Evolutionary conservation across 768 basidiomycete species (phyloP).

Genomic region (Leccinum truebloodii): DNA sequence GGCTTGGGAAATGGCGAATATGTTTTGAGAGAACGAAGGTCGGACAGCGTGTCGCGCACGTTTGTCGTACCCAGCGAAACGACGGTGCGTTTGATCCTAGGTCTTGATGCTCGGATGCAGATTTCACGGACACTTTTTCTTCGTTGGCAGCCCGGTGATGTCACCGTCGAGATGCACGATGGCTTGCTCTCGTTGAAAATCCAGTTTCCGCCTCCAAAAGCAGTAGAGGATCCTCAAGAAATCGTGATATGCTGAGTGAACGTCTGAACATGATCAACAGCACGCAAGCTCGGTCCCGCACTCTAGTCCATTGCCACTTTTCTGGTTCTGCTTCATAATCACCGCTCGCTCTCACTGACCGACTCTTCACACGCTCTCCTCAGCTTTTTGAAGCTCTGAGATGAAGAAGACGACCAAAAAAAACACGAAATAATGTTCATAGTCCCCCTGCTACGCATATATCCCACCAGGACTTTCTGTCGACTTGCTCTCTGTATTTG

Average conservation of each 20-base stretch:
- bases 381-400: slow-evolving; percentile 10
- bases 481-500: slow-evolving; percentile 1
- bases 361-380: not conserved
- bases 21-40: slow-evolving; percentile 55
- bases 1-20: slow-evolving; percentile 43
- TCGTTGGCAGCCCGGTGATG: slow-evolving; percentile 47
- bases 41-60: slow-evolving; percentile 49
- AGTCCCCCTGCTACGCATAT: not conserved
- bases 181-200: slow-evolving; percentile 62
- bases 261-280: too few relatives aligned
- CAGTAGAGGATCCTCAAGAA: slow-evolving; percentile 44
- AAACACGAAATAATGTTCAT: not conserved
- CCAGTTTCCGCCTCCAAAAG: slow-evolving; percentile 46
- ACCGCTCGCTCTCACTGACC: not conserved
- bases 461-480: not conserved
- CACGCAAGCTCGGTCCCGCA: too few relatives aligned
- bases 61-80: slow-evolving; percentile 57
- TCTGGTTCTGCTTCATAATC: too few relatives aligned
- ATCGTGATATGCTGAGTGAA: slow-evolving; percentile 49
- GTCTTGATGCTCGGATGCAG: not conserved
- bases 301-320: too few relatives aligned
- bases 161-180: slow-evolving; percentile 56
- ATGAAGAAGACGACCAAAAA: not conserved
- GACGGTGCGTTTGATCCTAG: slow-evolving; percentile 45
- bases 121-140: slow-evolving; percentile 4